Conservation (phyloP, 495 filamentous ascomycete genomes). For the Xylaria longipes region DNA sequence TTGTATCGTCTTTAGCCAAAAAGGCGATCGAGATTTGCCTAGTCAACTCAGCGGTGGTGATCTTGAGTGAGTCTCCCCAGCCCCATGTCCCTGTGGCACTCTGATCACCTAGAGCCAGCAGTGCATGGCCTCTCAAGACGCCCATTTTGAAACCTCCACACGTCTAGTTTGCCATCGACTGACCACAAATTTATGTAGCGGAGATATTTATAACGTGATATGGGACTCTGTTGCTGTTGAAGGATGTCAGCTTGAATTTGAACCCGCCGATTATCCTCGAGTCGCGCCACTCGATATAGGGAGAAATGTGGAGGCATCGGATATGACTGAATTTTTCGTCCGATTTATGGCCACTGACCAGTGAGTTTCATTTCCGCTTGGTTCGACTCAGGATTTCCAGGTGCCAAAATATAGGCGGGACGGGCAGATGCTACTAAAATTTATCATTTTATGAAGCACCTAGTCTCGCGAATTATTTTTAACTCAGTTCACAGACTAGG, state of each 20-base stretch:
- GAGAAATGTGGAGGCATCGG: slow-evolving; percentile 56
- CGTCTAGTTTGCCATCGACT: not conserved
- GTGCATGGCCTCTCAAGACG: not conserved
- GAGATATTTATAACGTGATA: slow-evolving; percentile 78
- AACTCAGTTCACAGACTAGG: slow-evolving; percentile 53
- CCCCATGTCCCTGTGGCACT: not conserved
- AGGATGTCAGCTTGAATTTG: slow-evolving; percentile 38
- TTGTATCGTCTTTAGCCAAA: slow-evolving; percentile 77
- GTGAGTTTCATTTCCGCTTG: slow-evolving; percentile 24
- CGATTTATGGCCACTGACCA: slow-evolving; percentile 80
- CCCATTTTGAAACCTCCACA: not conserved
- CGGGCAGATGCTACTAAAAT: not conserved
- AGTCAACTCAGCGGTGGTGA: slow-evolving; percentile 81
- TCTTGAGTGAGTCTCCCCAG: slow-evolving; percentile 58
- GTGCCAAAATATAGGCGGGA: not conserved
- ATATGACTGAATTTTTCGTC: slow-evolving; percentile 81
- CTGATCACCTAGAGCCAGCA: not conserved
- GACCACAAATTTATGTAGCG: slow-evolving; percentile 35
- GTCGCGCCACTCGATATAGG: slow-evolving; percentile 60
- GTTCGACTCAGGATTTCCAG: not conserved
- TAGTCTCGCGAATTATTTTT: not conserved
- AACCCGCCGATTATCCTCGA: slow-evolving; percentile 72
- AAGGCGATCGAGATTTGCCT: slow-evolving; percentile 74
- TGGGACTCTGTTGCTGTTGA: slow-evolving; percentile 60
- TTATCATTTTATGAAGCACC: not conserved